Conservation (phyloP, 148 eudicot species). For the Silene conica region DNA sequence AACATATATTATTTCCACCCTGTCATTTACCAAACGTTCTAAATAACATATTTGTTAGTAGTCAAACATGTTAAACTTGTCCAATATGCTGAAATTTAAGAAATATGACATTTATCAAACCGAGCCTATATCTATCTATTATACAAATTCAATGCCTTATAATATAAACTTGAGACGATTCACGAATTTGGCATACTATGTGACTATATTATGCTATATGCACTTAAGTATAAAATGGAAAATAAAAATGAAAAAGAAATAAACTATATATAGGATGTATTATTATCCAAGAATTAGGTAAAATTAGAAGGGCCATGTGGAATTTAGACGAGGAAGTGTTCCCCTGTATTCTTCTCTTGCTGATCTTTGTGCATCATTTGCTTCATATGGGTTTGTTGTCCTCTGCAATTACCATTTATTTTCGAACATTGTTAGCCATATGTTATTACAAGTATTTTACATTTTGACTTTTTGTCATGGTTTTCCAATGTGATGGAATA, state of each 20-base stretch:
- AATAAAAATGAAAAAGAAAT: neutral
- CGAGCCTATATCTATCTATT: too few species aligned
- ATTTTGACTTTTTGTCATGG: too few species aligned
- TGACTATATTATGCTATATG: neutral
- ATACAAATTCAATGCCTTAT: too few species aligned
- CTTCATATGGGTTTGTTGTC: conserved; percentile 39
- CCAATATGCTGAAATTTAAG: too few species aligned
- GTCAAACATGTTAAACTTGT: too few species aligned
- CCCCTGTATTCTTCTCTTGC: conserved; percentile 42
- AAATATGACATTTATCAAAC: too few species aligned
- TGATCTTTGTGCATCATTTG: conserved; percentile 41
- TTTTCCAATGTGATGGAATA: too few species aligned
- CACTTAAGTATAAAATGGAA: neutral
- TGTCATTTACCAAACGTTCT: too few species aligned
- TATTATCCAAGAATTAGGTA: neutral
- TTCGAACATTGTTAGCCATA: neutral
- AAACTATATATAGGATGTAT: neutral
- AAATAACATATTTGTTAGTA: too few species aligned
- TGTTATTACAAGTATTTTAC: too few species aligned
- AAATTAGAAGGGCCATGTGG: conserved; percentile 39
- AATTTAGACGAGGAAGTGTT: conserved; percentile 25
- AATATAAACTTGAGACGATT: neutral
- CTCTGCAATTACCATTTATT: conserved; percentile 35
- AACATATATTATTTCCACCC: too few species aligned
- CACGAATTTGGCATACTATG: neutral